Evolutionary conservation across 176 grass and related monocot genomes (phyloP).

Genomic region (Dendrocalamus sinicus): DNA sequence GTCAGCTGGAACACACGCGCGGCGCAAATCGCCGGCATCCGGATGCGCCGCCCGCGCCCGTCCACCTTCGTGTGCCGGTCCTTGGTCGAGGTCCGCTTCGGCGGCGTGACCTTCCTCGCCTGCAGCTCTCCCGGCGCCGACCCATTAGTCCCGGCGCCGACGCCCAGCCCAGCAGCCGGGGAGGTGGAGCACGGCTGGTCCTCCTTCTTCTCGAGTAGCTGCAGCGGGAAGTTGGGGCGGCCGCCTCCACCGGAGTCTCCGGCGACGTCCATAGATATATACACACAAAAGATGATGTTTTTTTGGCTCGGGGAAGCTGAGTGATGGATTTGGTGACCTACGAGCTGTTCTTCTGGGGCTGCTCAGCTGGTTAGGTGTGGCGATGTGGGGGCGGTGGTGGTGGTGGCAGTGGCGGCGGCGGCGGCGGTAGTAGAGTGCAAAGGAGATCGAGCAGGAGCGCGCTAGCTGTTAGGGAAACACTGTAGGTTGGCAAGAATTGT

Average conservation of each 20-base stretch:
- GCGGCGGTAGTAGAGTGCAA: conserved; percentile 36
- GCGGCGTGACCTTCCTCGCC: conserved; percentile 46
- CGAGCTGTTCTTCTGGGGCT: conserved; percentile 45
- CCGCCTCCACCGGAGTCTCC: conserved; percentile 50
- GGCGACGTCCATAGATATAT: conserved; percentile 40
- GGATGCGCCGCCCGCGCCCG: conserved; percentile 87
- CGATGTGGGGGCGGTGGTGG: conserved; percentile 20
- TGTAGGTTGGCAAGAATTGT: conserved; percentile 7
- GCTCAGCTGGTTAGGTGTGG: conserved; percentile 38
- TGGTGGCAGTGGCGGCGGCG: conserved; percentile 3
- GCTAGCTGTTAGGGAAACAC: conserved; percentile 38
- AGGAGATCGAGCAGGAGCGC: conserved; percentile 42
- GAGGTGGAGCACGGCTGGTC: conserved; percentile 71
- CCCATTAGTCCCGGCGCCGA: conserved; percentile 29
- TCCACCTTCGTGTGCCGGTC: conserved; percentile 98
- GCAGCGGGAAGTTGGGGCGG: conserved; percentile 74
- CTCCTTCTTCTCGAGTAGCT: conserved; percentile 90
- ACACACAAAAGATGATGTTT: not conserved
- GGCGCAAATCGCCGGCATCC: conserved; percentile 93
- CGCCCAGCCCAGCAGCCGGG: conserved; percentile 33
- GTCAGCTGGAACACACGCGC: conserved; percentile 97
- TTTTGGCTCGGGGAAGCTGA: not conserved
- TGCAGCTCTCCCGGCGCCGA: conserved; percentile 46
- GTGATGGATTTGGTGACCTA: conserved; percentile 39
- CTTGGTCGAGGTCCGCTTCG: conserved; percentile 83